Conservation (phyloP, 2,329 filamentous ascomycete genomes). For the Curvularia spicifera region DNA sequence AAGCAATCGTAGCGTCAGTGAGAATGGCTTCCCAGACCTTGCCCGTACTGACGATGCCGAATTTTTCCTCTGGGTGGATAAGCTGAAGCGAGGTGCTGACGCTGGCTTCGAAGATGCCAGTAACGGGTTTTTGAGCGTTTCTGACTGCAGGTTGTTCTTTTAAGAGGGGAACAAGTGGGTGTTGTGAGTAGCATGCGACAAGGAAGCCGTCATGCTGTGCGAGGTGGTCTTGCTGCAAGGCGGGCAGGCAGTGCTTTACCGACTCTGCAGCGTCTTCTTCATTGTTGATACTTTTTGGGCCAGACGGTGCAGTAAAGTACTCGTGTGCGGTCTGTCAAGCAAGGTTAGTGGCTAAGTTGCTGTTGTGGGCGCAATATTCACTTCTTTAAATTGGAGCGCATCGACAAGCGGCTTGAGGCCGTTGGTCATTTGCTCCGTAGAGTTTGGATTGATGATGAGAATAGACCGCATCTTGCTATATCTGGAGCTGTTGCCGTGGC, state of each 20-base stretch:
- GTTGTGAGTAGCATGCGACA: conserved; percentile 86
- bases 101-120: conserved; percentile 88
- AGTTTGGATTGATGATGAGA: conserved; percentile 81
- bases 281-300: conserved; percentile 80
- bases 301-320: conserved; percentile 70
- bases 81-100: conserved; percentile 68
- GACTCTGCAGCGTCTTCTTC: conserved; percentile 70
- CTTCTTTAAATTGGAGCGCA: conserved; percentile 53
- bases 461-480: conserved; percentile 56
- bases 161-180: conserved; percentile 73
- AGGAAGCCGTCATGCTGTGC: conserved; percentile 74
- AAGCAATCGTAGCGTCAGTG: conserved; percentile 65
- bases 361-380: conserved; percentile 42
- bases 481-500: conserved; percentile 22
- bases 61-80: conserved; percentile 60
- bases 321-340: conserved; percentile 56
- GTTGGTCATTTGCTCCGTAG: conserved; percentile 73
- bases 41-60: conserved; percentile 90
- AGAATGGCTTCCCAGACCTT: conserved; percentile 81
- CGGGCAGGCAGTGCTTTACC: conserved; percentile 65
- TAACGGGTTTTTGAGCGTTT: conserved; percentile 61
- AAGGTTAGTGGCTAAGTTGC: conserved; percentile 51
- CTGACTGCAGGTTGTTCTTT: conserved; percentile 52
- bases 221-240: conserved; percentile 56
- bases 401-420: conserved; percentile 63